A percentile compares a stretch with the other conserved stretches of the same genome.
Evolutionary conservation across 371 early-diverging fungal species (phyloP).

Genomic region (Mucor velutinosus): DNA sequence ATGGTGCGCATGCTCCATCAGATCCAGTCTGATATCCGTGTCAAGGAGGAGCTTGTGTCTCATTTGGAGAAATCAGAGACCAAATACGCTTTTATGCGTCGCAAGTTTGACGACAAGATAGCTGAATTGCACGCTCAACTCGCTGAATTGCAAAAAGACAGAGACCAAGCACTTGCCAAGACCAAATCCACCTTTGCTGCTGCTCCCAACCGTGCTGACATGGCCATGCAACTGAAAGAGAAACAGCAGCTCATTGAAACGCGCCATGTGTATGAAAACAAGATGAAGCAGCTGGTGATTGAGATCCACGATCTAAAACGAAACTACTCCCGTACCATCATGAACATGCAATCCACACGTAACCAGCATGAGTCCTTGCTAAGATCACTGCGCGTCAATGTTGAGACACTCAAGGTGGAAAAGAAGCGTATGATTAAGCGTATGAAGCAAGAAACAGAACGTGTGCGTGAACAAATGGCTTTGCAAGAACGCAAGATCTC

Average conservation of each 20-base stretch:
- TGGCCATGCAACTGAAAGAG: constrained; percentile 33
- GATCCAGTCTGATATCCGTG: constrained; percentile 73
- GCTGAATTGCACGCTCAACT: constrained; percentile 59
- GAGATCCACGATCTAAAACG: constrained; percentile 73
- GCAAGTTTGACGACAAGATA: constrained; percentile 76
- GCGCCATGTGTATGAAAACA: constrained; percentile 66
- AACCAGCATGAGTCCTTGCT: constrained; percentile 58
- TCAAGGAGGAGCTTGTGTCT: constrained; percentile 64
- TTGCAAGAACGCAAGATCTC: constrained; percentile 75
- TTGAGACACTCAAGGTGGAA: constrained; percentile 73
- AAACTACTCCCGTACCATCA: constrained; percentile 62
- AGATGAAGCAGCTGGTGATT: constrained; percentile 67
- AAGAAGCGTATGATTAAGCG: constrained; percentile 81
- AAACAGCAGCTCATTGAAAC: constrained; percentile 50
- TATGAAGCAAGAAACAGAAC: constrained; percentile 75
- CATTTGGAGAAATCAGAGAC: constrained; percentile 63
- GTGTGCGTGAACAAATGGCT: constrained; percentile 68
- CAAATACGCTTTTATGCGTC: constrained; percentile 61
- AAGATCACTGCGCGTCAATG: constrained; percentile 54
- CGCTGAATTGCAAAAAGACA: constrained; percentile 62
- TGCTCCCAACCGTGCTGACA: constrained; percentile 25
- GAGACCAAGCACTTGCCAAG: constrained; percentile 62
- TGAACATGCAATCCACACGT: constrained; percentile 56
- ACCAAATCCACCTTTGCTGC: constrained; percentile 38
- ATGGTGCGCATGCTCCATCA: constrained; percentile 61